A percentile compares a stretch with the other conserved stretches of the same genome.
phyloP scores from a whole-genome alignment of 495 filamentous ascomycete species.

The Jackrogersella minutella region DNA sequence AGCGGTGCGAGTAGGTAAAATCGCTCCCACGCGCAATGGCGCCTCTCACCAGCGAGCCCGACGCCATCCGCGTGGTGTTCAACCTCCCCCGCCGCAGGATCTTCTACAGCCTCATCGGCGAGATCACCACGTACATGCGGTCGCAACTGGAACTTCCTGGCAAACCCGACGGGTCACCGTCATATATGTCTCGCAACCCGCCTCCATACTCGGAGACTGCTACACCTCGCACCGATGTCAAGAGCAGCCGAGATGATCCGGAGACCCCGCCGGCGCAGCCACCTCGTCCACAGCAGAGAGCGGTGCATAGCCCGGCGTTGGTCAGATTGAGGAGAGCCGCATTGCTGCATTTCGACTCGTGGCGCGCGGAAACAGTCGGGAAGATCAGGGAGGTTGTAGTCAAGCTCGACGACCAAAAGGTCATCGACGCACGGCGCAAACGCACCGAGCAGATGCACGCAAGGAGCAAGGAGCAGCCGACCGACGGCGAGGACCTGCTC shows the following conservation, averaged over 20 bases:
- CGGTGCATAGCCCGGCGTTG: slow-evolving; percentile 43
- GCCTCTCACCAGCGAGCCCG: slow-evolving; percentile 54
- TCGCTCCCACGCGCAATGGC: slow-evolving; percentile 46
- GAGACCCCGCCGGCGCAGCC: not conserved
- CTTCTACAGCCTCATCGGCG: slow-evolving; percentile 50
- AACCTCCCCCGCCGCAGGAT: slow-evolving; percentile 52
- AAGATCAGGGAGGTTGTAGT: slow-evolving; percentile 51
- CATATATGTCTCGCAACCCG: no score
- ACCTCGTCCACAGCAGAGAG: not conserved
- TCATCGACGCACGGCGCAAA: slow-evolving; percentile 49
- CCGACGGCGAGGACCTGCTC: slow-evolving; percentile 41
- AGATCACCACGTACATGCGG: slow-evolving; percentile 53
- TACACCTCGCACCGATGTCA: slow-evolving; percentile 7
- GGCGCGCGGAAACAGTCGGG: slow-evolving; percentile 47
- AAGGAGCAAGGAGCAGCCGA: slow-evolving; percentile 10
- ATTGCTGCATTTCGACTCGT: slow-evolving; percentile 52
- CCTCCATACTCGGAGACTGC: slow-evolving; percentile 26
- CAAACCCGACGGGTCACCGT: slow-evolving; percentile 19
- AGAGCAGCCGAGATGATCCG: not conserved
- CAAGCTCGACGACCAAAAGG: slow-evolving; percentile 46
- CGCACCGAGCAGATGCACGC: slow-evolving; percentile 38
- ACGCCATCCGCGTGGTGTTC: slow-evolving; percentile 54
- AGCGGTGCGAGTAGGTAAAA: not conserved
- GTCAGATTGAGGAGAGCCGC: slow-evolving; percentile 46
- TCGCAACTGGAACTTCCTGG: slow-evolving; percentile 47